phyloP scores from a whole-genome alignment of 495 filamentous ascomycete genomes.

The Trichoderma asperelloides region DNA sequence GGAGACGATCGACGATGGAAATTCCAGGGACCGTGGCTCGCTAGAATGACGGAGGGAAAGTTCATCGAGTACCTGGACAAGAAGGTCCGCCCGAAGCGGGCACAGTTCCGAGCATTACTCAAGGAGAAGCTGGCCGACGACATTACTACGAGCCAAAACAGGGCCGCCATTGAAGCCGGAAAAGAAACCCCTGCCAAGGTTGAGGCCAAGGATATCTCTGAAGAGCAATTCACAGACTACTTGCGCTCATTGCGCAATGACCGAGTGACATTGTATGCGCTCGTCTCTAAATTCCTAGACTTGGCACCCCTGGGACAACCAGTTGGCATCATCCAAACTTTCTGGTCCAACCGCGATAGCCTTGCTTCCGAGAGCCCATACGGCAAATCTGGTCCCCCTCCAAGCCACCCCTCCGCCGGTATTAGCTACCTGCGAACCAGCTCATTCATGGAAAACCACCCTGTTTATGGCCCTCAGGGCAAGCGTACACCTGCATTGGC shows the following conservation, averaged over 20 bases:
- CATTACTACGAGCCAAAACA: conserved; percentile 32
- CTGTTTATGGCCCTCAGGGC: conserved; percentile 68
- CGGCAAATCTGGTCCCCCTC: conserved; percentile 54
- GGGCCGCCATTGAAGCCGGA: conserved; percentile 41
- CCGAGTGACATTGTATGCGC: conserved; percentile 31
- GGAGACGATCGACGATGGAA: conserved; percentile 52
- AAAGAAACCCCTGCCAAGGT: conserved; percentile 23
- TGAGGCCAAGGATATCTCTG: conserved; percentile 37
- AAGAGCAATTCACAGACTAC: conserved; percentile 51
- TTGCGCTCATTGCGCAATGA: conserved; percentile 51
- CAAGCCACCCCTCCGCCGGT: conserved; percentile 87
- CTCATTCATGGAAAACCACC: conserved; percentile 66
- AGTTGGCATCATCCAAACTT: conserved; percentile 9
- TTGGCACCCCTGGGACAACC: conserved; percentile 33
- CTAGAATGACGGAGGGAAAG: conserved; percentile 60
- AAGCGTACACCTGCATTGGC: conserved; percentile 54
- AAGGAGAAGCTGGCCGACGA: conserved; percentile 35
- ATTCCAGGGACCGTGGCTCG: conserved; percentile 73
- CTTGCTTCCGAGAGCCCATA: conserved; percentile 35
- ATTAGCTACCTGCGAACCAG: conserved; percentile 72
- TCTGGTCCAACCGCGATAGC: conserved; percentile 12
- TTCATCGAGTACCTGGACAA: conserved; percentile 60
- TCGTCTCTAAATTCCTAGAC: conserved; percentile 48
- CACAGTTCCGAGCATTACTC: conserved; percentile 55
- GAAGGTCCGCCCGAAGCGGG: conserved; percentile 48